A percentile compares a stretch with the other conserved stretches of the same genome.
Conservation (phyloP, 1,139 yeast species). For the Saccharomycopsis phalli region DNA sequence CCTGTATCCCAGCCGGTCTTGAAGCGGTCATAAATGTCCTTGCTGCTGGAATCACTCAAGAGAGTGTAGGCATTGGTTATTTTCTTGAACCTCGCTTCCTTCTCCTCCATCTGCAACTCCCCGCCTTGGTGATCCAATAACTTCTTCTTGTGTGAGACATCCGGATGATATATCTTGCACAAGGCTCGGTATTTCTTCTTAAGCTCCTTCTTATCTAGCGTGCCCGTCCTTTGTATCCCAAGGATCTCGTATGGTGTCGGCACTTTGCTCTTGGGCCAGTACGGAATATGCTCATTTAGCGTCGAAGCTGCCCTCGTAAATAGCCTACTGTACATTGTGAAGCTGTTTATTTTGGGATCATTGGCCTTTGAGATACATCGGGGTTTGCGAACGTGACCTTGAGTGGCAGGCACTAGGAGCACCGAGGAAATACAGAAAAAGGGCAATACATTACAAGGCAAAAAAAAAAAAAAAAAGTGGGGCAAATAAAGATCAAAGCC, state of each 20-base stretch:
- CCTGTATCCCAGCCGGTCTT: conserved; percentile 27
- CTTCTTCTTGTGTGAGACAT: conserved; percentile 35
- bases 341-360: no score
- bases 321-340: no score
- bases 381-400: no score
- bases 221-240: conserved; percentile 2
- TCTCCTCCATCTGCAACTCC: conserved; percentile 32
- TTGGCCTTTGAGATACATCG: no score
- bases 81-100: conserved; percentile 56
- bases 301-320: conserved; percentile 10
- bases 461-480: no score
- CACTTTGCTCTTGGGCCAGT: conserved; percentile 13
- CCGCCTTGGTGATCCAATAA: conserved; percentile 28
- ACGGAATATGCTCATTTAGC: conserved; percentile 6
- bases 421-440: no score
- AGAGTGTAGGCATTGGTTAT: conserved; percentile 69
- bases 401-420: no score
- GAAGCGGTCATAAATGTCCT: conserved; percentile 36
- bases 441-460: no score
- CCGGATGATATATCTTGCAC: conserved; percentile 87
- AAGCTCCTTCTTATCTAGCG: conserved; percentile 28
- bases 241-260: conserved; percentile 20
- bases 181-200: conserved; percentile 50
- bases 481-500: no score
- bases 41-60: conserved; percentile 46